Conservation (phyloP, 768 basidiomycete species). For the Russula lepida region DNA sequence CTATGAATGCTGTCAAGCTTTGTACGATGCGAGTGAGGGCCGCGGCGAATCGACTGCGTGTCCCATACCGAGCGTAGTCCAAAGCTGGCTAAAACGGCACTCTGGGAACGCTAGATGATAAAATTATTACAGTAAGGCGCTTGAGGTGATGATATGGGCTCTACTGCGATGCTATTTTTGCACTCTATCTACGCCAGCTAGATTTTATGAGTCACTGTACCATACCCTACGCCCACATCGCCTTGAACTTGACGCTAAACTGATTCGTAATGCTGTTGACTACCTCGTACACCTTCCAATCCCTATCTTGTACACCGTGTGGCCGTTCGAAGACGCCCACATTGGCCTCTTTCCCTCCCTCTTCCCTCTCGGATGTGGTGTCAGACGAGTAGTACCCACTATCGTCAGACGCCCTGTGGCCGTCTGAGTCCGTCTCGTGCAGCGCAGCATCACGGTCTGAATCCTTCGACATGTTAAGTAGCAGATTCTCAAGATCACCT, state of each 20-base stretch:
- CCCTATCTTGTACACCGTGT: slow-evolving; percentile 33
- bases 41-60: slow-evolving; percentile 51
- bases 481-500: slow-evolving; percentile 41
- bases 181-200: neutral
- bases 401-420: slow-evolving; percentile 25
- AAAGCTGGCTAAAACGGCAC: slow-evolving; percentile 53
- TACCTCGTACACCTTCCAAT: slow-evolving; percentile 51
- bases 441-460: neutral
- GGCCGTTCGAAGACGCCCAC: slow-evolving; percentile 29
- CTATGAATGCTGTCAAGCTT: slow-evolving; percentile 52
- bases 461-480: slow-evolving; percentile 26
- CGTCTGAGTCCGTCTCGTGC: slow-evolving; percentile 16
- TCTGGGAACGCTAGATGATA: slow-evolving; percentile 22
- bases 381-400: slow-evolving; percentile 30
- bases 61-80: slow-evolving; percentile 44
- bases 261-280: slow-evolving; percentile 37
- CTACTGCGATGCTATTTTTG: neutral
- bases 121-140: neutral
- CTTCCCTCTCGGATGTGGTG: slow-evolving; percentile 25
- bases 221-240: slow-evolving; percentile 39
- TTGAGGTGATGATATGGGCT: neutral
- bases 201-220: neutral
- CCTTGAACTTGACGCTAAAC: slow-evolving; percentile 51
- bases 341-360: slow-evolving; percentile 24
- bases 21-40: slow-evolving; percentile 40